Evolutionary conservation across 1,284 basidiomycete species (phyloP).

Genomic region (Xanthoconium separans): DNA sequence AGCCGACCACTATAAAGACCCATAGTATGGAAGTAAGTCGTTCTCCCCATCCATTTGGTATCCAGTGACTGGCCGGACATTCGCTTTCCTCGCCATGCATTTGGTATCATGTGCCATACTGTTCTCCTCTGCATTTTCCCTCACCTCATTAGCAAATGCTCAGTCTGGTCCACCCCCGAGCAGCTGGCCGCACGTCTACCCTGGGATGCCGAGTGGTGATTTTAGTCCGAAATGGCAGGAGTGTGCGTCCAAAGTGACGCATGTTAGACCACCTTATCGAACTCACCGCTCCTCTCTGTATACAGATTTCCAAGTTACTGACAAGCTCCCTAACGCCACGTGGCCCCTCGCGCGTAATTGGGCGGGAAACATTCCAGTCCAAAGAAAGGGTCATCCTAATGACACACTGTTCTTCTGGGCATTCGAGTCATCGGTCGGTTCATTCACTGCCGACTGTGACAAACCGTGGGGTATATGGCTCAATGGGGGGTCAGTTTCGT

Average conservation of each 20-base stretch:
- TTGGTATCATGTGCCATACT: conserved; percentile 8
- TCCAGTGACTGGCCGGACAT: too few species aligned
- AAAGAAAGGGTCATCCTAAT: conserved; percentile 64
- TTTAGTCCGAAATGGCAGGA: conserved; percentile 62
- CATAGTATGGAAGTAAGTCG: too few species aligned
- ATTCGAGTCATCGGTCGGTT: conserved; percentile 60
- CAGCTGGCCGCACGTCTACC: conserved; percentile 35
- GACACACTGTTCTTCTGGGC: conserved; percentile 74
- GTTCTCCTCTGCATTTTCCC: conserved; percentile 3
- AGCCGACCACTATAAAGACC: too few species aligned
- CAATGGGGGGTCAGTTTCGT: conserved; percentile 58
- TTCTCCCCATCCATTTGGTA: too few species aligned
- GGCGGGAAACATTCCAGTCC: conserved; percentile 68
- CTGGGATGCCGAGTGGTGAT: conserved; percentile 38
- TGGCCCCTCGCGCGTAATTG: conserved; percentile 55
- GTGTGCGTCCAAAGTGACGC: conserved; percentile 41
- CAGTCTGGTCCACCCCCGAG: conserved; percentile 28
- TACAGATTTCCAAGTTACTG: conserved; percentile 56
- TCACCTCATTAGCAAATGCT: conserved; percentile 15
- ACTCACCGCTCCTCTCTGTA: not conserved
- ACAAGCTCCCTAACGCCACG: conserved; percentile 61
- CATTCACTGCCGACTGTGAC: conserved; percentile 46
- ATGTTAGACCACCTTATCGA: not conserved
- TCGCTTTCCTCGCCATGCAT: not conserved
- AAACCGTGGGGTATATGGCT: conserved; percentile 76